phyloP scores from a whole-genome alignment of 1,284 basidiomycete genomes.

The Pterula multifida region DNA sequence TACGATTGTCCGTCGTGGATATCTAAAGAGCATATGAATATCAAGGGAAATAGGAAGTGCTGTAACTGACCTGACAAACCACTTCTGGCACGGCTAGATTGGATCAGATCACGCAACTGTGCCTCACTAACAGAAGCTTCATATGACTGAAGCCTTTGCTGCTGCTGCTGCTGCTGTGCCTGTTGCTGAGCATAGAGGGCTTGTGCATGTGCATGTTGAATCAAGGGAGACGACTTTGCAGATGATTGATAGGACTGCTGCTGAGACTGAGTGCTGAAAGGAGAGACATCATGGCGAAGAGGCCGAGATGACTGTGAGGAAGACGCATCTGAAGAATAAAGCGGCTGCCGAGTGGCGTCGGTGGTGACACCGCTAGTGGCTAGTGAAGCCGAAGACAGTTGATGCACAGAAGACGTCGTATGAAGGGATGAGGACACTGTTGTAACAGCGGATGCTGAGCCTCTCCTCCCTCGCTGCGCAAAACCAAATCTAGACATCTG shows the following conservation, averaged over 20 bases:
- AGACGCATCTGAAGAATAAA: conserved; percentile 26
- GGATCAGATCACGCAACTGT: conserved; percentile 62
- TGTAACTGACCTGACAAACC: background rate
- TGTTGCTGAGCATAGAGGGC: conserved; percentile 18
- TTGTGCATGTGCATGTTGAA: conserved; percentile 33
- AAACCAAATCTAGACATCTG: conserved; percentile 78
- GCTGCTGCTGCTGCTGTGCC: conserved; percentile 20
- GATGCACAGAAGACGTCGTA: conserved; percentile 40
- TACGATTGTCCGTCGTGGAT: conserved; percentile 25
- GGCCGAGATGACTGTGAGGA: conserved; percentile 18
- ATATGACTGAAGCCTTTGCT: conserved; percentile 46
- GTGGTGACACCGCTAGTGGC: conserved; percentile 10
- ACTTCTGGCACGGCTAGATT: conserved; percentile 48
- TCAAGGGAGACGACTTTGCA: conserved; percentile 32
- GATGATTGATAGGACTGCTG: conserved; percentile 31
- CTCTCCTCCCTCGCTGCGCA: conserved; percentile 53
- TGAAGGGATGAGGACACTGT: conserved; percentile 48
- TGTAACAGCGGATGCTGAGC: conserved; percentile 20
- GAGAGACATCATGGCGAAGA: conserved; percentile 36
- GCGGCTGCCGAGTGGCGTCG: conserved; percentile 36
- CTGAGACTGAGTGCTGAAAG: conserved; percentile 19
- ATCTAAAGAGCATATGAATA: conserved; percentile 12
- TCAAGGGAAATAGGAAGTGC: conserved; percentile 9
- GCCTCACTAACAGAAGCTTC: conserved; percentile 54
- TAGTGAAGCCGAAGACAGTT: conserved; percentile 3